Percentiles rank a stretch among this genome's conserved stretches.
Conservation (phyloP, 169 alveolate species). For the Sarcocystis neurona region DNA sequence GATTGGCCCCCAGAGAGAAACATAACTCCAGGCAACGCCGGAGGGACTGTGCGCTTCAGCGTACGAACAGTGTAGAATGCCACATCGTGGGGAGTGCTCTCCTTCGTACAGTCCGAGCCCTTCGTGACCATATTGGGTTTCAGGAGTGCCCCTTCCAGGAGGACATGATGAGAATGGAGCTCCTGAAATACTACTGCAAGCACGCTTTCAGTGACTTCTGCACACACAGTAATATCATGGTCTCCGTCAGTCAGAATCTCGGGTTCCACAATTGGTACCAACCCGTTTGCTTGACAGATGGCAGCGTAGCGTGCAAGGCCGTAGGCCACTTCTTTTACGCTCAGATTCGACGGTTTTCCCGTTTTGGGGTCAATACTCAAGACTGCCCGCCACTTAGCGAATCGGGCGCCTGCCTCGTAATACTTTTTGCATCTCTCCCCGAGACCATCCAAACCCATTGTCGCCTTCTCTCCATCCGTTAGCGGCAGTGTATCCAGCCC, state of each 20-base stretch:
- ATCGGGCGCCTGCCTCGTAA: constrained; percentile 97
- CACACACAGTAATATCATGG: constrained; percentile 94
- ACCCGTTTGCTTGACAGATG: constrained; percentile 96
- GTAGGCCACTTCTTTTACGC: constrained; percentile 94
- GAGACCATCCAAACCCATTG: constrained; percentile 95
- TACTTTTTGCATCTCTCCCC: constrained; percentile 94
- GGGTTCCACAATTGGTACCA: constrained; percentile 99
- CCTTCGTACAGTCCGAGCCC: constrained; percentile 91
- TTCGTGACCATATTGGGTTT: constrained; percentile 99
- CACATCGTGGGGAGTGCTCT: constrained; percentile 89
- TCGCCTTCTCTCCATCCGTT: constrained; percentile 86
- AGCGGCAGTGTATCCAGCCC: constrained; percentile 92
- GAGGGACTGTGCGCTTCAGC: constrained; percentile 92
- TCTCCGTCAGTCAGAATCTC: constrained; percentile 97
- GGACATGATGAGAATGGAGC: constrained; percentile 90
- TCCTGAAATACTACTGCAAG: constrained; percentile 94
- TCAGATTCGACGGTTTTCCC: constrained; percentile 90
- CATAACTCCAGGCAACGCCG: constrained; percentile 96
- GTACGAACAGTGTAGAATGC: constrained; percentile 94
- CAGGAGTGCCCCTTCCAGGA: constrained; percentile 96
- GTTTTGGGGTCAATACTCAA: constrained; percentile 89
- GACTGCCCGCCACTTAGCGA: constrained; percentile 99
- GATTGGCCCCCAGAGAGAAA: constrained; percentile 99
- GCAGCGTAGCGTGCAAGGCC: constrained; percentile 98
- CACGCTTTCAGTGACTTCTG: constrained; percentile 93